These are phyloP conservation scores for Ochromonas danica DNA, from an alignment of 108 stramenopile species.

Conservation along the genomic window DNA sequence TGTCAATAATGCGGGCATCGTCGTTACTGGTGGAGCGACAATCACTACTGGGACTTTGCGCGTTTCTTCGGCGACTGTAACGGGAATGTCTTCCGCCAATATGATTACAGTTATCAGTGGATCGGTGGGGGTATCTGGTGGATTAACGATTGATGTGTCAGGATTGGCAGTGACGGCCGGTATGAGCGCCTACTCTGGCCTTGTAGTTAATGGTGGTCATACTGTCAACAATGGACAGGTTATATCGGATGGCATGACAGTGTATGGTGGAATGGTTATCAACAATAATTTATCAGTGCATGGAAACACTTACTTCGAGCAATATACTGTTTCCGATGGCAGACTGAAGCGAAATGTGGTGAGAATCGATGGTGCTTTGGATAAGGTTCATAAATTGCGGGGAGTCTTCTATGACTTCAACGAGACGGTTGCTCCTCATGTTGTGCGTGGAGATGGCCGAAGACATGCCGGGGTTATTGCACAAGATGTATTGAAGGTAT, in stretches of 20 bases:
- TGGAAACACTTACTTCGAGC: background rate
- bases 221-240: background rate
- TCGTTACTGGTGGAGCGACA: conserved; percentile 6
- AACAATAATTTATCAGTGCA: background rate
- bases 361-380: background rate
- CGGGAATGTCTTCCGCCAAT: too few relatives aligned
- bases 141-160: background rate
- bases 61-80: too few relatives aligned
- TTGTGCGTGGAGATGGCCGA: background rate
- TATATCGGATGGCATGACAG: conserved; percentile 1
- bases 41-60: background rate
- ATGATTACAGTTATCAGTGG: too few relatives aligned
- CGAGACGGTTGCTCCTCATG: background rate
- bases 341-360: background rate
- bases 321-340: background rate
- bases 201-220: too few relatives aligned
- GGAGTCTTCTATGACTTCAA: background rate
- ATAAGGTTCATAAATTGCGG: background rate
- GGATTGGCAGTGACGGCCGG: background rate
- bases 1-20: background rate
- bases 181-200: background rate
- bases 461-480: background rate
- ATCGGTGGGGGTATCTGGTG: conserved; percentile 7
- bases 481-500: background rate
- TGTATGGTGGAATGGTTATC: background rate